Base-by-base conservation (phyloP, 1,284 basidiomycete species). In the Bothia castanella region DNA sequence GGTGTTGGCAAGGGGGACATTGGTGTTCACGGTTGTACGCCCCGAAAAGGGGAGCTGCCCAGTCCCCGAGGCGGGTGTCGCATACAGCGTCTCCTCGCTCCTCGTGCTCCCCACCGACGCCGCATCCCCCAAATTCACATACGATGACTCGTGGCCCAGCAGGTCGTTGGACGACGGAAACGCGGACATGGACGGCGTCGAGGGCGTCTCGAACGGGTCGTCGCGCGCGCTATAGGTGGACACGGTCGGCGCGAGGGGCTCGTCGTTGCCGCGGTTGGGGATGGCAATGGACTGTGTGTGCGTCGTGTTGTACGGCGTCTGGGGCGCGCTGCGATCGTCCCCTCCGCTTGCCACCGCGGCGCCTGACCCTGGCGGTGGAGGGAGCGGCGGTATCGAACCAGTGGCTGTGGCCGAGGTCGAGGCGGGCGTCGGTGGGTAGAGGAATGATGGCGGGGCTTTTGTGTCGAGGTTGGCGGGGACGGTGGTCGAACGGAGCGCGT, bases 401-500 rank as follows among this genome's bases (percentile, higher is more conserved):
- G 36, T 21, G 13, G 49, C 21, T 0, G 48, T 47, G 8, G 37
- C 13, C 10, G 40, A 25, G 8, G 37, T 11, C 10, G 40, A 25
- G 39, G 12, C 37, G 2, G 55, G 25, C 10, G 54, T 58, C 3
- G 64, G 67, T 5, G 68, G 68, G 32, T 69, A 66, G 1, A 58
- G 13, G 47, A 68, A 68, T 5, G 56, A 61, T 0, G 45, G 12
- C 1, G 62, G 52, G 0, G 47, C 54, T 3, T 21, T 47, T 10
- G 30, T 36, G 12, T 68, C 60, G 13, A 61, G 65, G 44, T 68
- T 49, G 5, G 62, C 27, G 10, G 64, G 62, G 21, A 65, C 17
- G 2, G 62, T 47, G 14, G 55, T 53, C 29, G 41, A 42, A 19
- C 64, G 62, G 60, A 47, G 78, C 52, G 80, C 76, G 58, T 87